Evolutionary conservation across 2,329 filamentous ascomycete genomes (phyloP).

Genomic region (Purpureocillium lavendulum): DNA sequence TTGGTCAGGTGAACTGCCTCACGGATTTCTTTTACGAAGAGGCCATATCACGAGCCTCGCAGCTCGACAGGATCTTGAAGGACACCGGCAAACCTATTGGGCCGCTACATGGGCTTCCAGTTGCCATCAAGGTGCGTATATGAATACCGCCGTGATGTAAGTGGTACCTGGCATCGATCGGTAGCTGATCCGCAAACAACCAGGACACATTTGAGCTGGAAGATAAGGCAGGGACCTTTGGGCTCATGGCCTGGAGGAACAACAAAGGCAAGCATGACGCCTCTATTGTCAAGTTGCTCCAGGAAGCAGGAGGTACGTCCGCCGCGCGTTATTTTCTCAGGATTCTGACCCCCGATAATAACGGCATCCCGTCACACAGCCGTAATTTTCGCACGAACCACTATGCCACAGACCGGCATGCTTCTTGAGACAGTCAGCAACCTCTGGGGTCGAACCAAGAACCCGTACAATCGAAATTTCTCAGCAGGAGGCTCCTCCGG

Average conservation of each 20-base stretch:
- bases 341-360: too few species aligned
- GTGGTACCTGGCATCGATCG: too few species aligned
- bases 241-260: slow-evolving; percentile 45
- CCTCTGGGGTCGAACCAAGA: slow-evolving; percentile 50
- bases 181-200: background rate
- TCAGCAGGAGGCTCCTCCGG: slow-evolving; percentile 55
- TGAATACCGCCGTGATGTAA: background rate
- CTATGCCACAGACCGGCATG: slow-evolving; percentile 47
- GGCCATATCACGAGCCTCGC: slow-evolving; percentile 3
- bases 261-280: slow-evolving; percentile 42
- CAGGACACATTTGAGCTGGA: slow-evolving; percentile 29
- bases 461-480: slow-evolving; percentile 50
- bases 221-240: slow-evolving; percentile 42
- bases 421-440: slow-evolving; percentile 52
- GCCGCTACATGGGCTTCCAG: slow-evolving; percentile 53
- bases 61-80: slow-evolving; percentile 3
- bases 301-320: background rate
- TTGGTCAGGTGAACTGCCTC: slow-evolving; percentile 6
- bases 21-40: slow-evolving; percentile 9
- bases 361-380: too few species aligned
- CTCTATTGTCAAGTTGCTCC: slow-evolving; percentile 48
- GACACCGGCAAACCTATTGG: slow-evolving; percentile 3
- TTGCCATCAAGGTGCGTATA: slow-evolving; percentile 22
- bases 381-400: slow-evolving; percentile 60
- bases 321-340: too few species aligned